A percentile compares a stretch with the other conserved stretches of the same genome.
phyloP scores from a whole-genome alignment of 2,329 filamentous ascomycete genomes.

The Scedosporium aurantiacum region DNA sequence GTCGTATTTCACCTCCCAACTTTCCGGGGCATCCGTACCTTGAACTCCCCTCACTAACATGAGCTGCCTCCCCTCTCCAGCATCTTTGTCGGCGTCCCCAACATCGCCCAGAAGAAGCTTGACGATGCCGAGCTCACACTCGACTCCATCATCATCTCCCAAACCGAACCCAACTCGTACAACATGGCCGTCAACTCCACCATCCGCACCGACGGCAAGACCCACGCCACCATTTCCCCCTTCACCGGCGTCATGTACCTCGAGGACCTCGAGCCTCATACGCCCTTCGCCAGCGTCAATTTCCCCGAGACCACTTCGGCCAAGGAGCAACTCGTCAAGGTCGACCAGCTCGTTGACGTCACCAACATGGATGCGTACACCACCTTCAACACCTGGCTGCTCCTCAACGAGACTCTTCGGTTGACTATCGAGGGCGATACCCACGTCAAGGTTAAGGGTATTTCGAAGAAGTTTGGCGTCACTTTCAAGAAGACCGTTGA shows the following conservation, averaged over 20 bases:
- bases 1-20: no score
- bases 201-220: slow-evolving; percentile 38
- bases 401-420: slow-evolving; percentile 36
- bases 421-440: slow-evolving; percentile 43
- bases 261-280: slow-evolving; percentile 33
- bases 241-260: slow-evolving; percentile 46
- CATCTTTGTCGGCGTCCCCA: slow-evolving; percentile 44
- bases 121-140: slow-evolving; percentile 41
- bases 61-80: slow-evolving; percentile 20
- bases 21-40: no score
- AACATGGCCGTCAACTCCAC: slow-evolving; percentile 45
- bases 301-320: slow-evolving; percentile 42
- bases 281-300: slow-evolving; percentile 36
- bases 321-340: slow-evolving; percentile 38
- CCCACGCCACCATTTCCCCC: slow-evolving; percentile 38
- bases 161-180: slow-evolving; percentile 33
- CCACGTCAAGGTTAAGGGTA: slow-evolving; percentile 36
- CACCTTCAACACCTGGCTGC: slow-evolving; percentile 43
- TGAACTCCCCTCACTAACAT: slow-evolving; percentile 5
- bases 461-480: slow-evolving; percentile 36
- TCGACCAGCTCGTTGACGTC: slow-evolving; percentile 37
- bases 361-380: slow-evolving; percentile 36
- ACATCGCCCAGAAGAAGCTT: slow-evolving; percentile 45
- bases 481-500: slow-evolving; percentile 45
- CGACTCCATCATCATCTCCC: slow-evolving; percentile 36